These are phyloP conservation scores for Penicillium roqueforti DNA, from an alignment of 495 filamentous ascomycete species.

Conservation along the genomic window DNA sequence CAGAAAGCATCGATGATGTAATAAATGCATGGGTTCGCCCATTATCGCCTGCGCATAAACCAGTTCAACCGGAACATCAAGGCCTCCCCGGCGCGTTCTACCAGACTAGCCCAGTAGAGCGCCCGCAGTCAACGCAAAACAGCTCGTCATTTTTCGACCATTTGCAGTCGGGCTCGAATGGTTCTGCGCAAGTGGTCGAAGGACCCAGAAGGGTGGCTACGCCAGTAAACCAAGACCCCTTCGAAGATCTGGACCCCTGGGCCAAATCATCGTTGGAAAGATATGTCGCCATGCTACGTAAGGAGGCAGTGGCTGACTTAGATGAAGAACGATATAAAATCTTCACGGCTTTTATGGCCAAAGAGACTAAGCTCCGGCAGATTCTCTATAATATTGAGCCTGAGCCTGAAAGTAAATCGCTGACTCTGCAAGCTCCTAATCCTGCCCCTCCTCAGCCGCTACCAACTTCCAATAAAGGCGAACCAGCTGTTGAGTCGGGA, in stretches of 20 bases:
- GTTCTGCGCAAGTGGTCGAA: neutral
- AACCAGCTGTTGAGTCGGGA: constrained; percentile 30
- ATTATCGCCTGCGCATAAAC: constrained; percentile 18
- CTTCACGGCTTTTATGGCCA: constrained; percentile 48
- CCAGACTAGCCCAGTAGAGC: constrained; percentile 14
- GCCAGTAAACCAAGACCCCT: constrained; percentile 33
- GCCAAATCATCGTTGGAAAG: constrained; percentile 49
- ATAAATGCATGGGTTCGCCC: constrained; percentile 42
- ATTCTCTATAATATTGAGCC: constrained; percentile 50
- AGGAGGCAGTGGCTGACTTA: constrained; percentile 48
- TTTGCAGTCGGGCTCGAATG: neutral
- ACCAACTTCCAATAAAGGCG: constrained; percentile 11
- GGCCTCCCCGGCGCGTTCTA: constrained; percentile 2
- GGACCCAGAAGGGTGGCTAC: neutral
- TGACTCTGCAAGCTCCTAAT: constrained; percentile 9
- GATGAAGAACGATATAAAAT: constrained; percentile 49
- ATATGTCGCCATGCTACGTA: constrained; percentile 50
- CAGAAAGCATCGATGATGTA: constrained; percentile 42
- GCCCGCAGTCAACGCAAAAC: constrained; percentile 2
- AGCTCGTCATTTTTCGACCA: constrained; percentile 2
- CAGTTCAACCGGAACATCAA: constrained; percentile 2
- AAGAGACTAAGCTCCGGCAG: constrained; percentile 50
- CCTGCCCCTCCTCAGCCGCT: constrained; percentile 9
- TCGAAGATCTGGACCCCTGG: constrained; percentile 51
- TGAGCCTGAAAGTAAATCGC: constrained; percentile 17